Conservation (phyloP, 2,329 filamentous ascomycete genomes). For the Arthrobotrys megalospora region DNA sequence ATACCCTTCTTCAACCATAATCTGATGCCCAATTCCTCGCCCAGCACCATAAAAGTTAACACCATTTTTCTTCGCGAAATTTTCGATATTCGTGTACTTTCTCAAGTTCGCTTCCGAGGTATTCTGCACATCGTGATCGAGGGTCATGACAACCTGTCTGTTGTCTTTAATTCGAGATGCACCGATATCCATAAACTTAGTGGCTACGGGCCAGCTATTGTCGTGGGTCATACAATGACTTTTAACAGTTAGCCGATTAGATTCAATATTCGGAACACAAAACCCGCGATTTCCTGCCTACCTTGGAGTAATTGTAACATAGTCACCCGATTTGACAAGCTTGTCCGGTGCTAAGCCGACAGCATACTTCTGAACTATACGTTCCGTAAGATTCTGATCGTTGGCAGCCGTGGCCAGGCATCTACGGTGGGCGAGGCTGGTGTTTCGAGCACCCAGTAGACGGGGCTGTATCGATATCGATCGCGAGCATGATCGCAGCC, state of each 20-base stretch:
- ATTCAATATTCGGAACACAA: no score
- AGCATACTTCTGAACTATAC: conserved; percentile 88
- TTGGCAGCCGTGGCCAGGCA: conserved; percentile 67
- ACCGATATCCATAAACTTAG: conserved; percentile 87
- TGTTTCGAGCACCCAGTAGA: conserved; percentile 14
- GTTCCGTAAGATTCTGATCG: conserved; percentile 86
- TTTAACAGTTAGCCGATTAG: conserved; percentile 60
- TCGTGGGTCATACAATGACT: conserved; percentile 87
- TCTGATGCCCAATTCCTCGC: conserved; percentile 88
- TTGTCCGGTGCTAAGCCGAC: conserved; percentile 83
- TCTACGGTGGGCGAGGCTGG: conserved; percentile 61
- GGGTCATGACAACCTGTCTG: conserved; percentile 82
- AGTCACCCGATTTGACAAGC: conserved; percentile 83
- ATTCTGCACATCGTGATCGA: conserved; percentile 93
- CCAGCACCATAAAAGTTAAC: conserved; percentile 84
- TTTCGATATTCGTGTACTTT: conserved; percentile 86
- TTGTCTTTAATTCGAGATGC: conserved; percentile 80
- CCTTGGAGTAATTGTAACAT: conserved; percentile 75
- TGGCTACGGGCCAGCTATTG: conserved; percentile 82
- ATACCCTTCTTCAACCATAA: conserved; percentile 88
- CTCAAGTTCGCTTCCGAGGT: conserved; percentile 82
- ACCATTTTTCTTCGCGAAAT: conserved; percentile 84
- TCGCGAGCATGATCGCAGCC: conserved; percentile 39
- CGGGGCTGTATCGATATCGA: conserved; percentile 33
- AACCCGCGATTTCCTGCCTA: neutral